A percentile compares a stretch with the other conserved stretches of the same genome.
Conservation (phyloP, 2,329 filamentous ascomycete genomes). For the Chrysoporthe cubensis region DNA sequence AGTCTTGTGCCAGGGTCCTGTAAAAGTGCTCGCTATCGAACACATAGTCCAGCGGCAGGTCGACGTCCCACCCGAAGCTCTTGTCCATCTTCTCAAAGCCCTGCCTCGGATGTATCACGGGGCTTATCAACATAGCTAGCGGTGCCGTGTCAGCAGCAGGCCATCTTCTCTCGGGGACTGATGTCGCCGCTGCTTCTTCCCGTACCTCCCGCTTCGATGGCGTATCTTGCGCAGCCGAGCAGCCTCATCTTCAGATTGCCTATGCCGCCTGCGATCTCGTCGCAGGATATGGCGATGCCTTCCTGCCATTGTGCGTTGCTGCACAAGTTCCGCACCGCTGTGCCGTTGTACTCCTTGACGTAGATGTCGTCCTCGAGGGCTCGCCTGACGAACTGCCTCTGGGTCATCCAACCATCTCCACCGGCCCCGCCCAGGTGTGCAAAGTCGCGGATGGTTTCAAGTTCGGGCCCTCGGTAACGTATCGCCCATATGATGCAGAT, state of each 20-base stretch:
- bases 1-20: slow-evolving; percentile 22
- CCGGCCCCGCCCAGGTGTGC: background rate
- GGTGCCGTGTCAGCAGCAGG: background rate
- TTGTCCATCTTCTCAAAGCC: slow-evolving; percentile 24
- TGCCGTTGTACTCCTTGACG: slow-evolving; percentile 17
- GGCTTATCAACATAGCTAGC: slow-evolving; percentile 22
- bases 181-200: background rate
- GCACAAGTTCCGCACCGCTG: slow-evolving; percentile 21
- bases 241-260: slow-evolving; percentile 27
- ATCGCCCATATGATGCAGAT: slow-evolving; percentile 1
- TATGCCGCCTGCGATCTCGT: slow-evolving; percentile 26
- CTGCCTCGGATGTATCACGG: slow-evolving; percentile 18
- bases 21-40: slow-evolving; percentile 28
- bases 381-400: slow-evolving; percentile 20
- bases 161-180: too few species aligned
- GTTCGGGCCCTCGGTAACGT: slow-evolving; percentile 2
- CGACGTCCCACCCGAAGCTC: slow-evolving; percentile 25
- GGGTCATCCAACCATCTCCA: slow-evolving; percentile 11
- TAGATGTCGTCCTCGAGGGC: slow-evolving; percentile 24
- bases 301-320: slow-evolving; percentile 24
- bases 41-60: slow-evolving; percentile 23
- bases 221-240: slow-evolving; percentile 23
- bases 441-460: slow-evolving; percentile 6
- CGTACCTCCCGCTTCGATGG: slow-evolving; percentile 25
- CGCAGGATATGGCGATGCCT: slow-evolving; percentile 21